phyloP scores from a whole-genome alignment of 2,329 filamentous ascomycete species.

The Fusarium torreyae region DNA sequence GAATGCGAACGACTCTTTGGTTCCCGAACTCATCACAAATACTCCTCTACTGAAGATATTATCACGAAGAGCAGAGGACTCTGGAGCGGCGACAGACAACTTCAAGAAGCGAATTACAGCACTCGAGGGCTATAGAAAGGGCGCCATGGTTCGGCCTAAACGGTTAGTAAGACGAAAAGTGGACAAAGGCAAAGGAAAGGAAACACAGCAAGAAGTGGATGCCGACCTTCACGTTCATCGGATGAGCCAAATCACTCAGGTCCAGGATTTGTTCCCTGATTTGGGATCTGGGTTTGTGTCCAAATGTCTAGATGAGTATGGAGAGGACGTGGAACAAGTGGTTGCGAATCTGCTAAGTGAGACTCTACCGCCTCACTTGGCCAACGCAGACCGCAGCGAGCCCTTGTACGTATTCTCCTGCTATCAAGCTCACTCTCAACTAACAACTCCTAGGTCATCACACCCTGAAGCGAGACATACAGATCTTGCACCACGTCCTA shows the following conservation, averaged over 20 bases:
- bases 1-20: conserved; percentile 78
- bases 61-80: conserved; percentile 66
- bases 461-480: conserved; percentile 46
- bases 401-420: conserved; percentile 65
- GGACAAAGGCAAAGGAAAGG: conserved; percentile 76
- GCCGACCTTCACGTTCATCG: conserved; percentile 80
- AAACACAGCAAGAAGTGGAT: conserved; percentile 56
- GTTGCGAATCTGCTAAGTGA: conserved; percentile 87
- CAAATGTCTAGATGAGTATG: conserved; percentile 84
- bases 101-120: conserved; percentile 73
- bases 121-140: conserved; percentile 73
- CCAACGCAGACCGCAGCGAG: conserved; percentile 74
- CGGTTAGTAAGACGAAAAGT: conserved; percentile 68
- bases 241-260: conserved; percentile 86
- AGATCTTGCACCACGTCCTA: conserved; percentile 71
- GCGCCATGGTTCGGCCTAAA: conserved; percentile 66
- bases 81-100: conserved; percentile 66
- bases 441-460: conserved; percentile 51
- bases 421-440: background rate
- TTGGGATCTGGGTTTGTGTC: conserved; percentile 87
- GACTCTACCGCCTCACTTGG: conserved; percentile 78
- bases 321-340: conserved; percentile 82
- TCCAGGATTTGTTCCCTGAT: conserved; percentile 95
- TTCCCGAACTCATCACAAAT: conserved; percentile 84
- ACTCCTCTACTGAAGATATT: conserved; percentile 82